Evolutionary conservation across 2,329 filamentous ascomycete species (phyloP).

Genomic region (Arthroderma sp.): DNA sequence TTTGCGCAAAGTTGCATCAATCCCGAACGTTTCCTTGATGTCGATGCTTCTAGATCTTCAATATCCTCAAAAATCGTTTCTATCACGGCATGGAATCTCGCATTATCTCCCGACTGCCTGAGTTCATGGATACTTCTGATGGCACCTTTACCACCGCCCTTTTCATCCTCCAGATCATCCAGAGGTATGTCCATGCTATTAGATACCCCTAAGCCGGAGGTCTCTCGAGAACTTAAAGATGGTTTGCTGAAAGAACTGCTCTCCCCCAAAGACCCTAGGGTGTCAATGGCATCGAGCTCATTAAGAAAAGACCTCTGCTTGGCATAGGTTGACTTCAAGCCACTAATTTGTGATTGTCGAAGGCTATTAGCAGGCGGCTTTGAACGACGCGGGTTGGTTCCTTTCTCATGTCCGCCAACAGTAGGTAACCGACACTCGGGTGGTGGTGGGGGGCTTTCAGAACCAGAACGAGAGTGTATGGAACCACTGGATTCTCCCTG

Average conservation of each 20-base stretch:
- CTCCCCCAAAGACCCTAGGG: not conserved
- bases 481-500: slow-evolving; percentile 1
- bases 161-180: slow-evolving; percentile 35
- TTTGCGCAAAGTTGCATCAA: slow-evolving; percentile 44
- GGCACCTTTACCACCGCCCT: slow-evolving; percentile 17
- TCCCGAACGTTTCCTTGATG: slow-evolving; percentile 38
- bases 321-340: slow-evolving; percentile 44
- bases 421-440: not conserved
- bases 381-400: not conserved
- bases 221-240: too few species aligned
- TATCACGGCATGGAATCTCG: slow-evolving; percentile 42
- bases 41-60: slow-evolving; percentile 32
- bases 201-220: not conserved
- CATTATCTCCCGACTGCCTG: slow-evolving; percentile 44
- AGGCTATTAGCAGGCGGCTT: not conserved
- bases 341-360: slow-evolving; percentile 14
- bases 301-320: slow-evolving; percentile 47
- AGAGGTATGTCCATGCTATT: slow-evolving; percentile 5
- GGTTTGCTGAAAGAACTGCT: too few species aligned
- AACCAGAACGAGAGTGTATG: not conserved
- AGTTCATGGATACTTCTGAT: slow-evolving; percentile 50
- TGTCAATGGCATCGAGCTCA: slow-evolving; percentile 26
- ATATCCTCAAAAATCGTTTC: slow-evolving; percentile 48
- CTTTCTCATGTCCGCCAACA: not conserved
- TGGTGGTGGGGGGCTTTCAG: not conserved